Evolutionary conservation across 2,329 filamentous ascomycete genomes (phyloP), one percentile per base, ranked within the genome.

Genomic region (Ambrosiella beaveri): DNA sequence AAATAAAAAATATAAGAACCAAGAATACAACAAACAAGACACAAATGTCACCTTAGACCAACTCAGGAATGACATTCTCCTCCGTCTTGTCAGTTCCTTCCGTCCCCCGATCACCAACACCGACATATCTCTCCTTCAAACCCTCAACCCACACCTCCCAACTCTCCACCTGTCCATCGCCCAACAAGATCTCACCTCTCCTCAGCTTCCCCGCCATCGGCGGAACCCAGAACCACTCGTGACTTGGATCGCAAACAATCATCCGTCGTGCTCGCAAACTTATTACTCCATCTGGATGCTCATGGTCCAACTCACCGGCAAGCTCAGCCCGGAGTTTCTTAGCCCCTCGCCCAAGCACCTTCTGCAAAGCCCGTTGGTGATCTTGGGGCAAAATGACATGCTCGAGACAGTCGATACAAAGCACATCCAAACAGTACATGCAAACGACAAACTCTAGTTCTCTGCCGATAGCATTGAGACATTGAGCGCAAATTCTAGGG

Each of bases 221-320:
- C 27, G 66, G 68, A n/a, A 73, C 69, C 0, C 63, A 52, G 15
- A 73, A 66, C 71, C 71, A 73, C 44, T 66, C 64, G 52, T 73
- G 71, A 44, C 70, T 67, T 13, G 64, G 65, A n/a, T 66, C 63
- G 47, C 70, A 72, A 35, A 69, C 63, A 17, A 69, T 56, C 5
- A 68, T 65, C 9, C 62, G 55, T 3, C 62, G 64, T 7, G 64
- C 63, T 19, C 68, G 65, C 6, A 60, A 61, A 9, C 66, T 69
- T 58, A 65, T 66, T 13, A 61, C 61, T 11, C 61, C 62, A 11
- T 61, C 57, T 17, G 60, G 56, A 55, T 70, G 69, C 27, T 19
- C 12, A 38, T 60, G 56, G 7, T 52, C 49, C 1, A 59, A 40
- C 1, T 57, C 36, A n/a, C 54, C 59, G 13, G 35, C 39, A 35